Base-by-base conservation (phyloP, 768 basidiomycete species). In the Tylopilus sp. region DNA sequence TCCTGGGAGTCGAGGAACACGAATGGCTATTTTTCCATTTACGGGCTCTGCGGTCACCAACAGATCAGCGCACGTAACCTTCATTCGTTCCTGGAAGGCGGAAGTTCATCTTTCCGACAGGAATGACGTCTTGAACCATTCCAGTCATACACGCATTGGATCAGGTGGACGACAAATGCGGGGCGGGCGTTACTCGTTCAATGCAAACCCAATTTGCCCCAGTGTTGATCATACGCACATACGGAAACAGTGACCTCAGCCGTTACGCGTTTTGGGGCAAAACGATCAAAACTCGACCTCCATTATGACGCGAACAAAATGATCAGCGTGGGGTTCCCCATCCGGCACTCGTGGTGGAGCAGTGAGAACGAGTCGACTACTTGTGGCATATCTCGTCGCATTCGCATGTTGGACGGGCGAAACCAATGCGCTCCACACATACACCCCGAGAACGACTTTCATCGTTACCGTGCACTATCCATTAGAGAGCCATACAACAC, bases 301-400 rank as follows among this genome's bases (percentile, higher is more conserved):
- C 39, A 42, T 20, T 47, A 42, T 50, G 57, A 53, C 41, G 47
- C 43, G 23, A 10, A 50, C 44, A 36, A 48, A 30, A 45, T 43
- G 39, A 36, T 50, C 60, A 60, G 25, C 46, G 54, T 48, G 49
- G 57, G 30, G 44, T 35, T 26, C 38, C 22, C 40, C 35, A 47
- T 53, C 49, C 44, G 33, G 26, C 52, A 53, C 59, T 60, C 51
- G 31, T 43, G 50, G 47, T 17, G 22, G 30, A 48, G 44, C 17
- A 26, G 30, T 44, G 33, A 31, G 18, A 12, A 11, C n/a, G 33
- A 22, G 22, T 33, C 17, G 26, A 13, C 42, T 36, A 20, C 44
- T 39, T 46, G n/a, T 46, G 26, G 52, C 57, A 45, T 63, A 49
- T 38, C 44, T 50, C 40, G 30, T 50, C 52, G 61, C 62, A 57